phyloP scores from a whole-genome alignment of 2,329 filamentous ascomycete species.

The Sphaerulina vaccinii region DNA sequence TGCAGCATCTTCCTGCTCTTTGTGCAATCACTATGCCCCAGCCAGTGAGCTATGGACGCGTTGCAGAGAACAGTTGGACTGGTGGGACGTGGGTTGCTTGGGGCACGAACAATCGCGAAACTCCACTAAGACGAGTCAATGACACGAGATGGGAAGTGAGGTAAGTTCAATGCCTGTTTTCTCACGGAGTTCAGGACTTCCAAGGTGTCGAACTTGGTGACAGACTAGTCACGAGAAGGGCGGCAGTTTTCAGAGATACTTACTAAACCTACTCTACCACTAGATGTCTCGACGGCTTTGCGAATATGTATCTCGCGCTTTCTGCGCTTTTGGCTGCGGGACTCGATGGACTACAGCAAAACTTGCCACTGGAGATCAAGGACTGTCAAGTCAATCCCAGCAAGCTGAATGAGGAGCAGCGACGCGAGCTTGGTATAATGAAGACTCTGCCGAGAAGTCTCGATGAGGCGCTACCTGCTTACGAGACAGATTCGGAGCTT shows the following conservation, averaged over 20 bases:
- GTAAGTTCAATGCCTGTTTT: too few relatives aligned
- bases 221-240: too few relatives aligned
- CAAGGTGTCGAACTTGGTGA: too few relatives aligned
- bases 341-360: constrained; percentile 52
- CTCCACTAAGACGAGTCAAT: constrained; percentile 65
- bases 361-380: constrained; percentile 47
- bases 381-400: constrained; percentile 60
- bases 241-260: too few relatives aligned
- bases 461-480: constrained; percentile 53
- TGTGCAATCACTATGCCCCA: constrained; percentile 67
- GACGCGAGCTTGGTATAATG: constrained; percentile 54
- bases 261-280: too few relatives aligned
- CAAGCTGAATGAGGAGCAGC: constrained; percentile 48
- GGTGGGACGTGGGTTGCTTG: constrained; percentile 77
- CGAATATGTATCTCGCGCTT: constrained; percentile 73
- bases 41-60: constrained; percentile 66
- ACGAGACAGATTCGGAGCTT: constrained; percentile 38
- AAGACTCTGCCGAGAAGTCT: constrained; percentile 56
- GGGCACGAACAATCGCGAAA: constrained; percentile 79
- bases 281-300: constrained; percentile 73
- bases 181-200: too few relatives aligned
- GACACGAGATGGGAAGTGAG: constrained; percentile 57
- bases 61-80: constrained; percentile 69
- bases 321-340: constrained; percentile 62
- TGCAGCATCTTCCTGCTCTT: constrained; percentile 65